Evolutionary conservation across 169 alveolate species (phyloP).

Genomic region (Hepatocystis sp.): DNA sequence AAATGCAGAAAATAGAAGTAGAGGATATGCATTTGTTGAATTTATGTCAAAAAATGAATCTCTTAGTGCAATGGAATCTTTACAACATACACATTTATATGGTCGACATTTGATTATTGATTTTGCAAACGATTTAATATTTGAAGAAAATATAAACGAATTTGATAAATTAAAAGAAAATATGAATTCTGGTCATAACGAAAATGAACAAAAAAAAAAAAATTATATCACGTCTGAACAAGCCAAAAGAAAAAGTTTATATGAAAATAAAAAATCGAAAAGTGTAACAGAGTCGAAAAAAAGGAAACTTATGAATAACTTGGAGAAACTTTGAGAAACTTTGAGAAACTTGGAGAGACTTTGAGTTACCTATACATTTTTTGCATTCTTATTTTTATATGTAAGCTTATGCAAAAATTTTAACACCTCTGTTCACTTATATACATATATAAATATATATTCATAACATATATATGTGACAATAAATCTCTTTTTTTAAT

Average conservation of each 20-base stretch:
- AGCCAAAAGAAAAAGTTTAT: slow-evolving; percentile 57
- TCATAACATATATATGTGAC: too few species aligned
- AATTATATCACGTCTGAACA: slow-evolving; percentile 64
- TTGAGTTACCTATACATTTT: too few species aligned
- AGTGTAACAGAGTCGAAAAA: slow-evolving; percentile 57
- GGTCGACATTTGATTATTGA: slow-evolving; percentile 94
- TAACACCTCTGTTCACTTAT: too few species aligned
- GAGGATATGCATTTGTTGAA: slow-evolving; percentile 96
- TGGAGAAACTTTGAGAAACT: slow-evolving; percentile 22
- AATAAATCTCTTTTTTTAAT: too few species aligned
- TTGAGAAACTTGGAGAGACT: too few species aligned
- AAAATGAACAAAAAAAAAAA: background rate
- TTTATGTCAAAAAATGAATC: slow-evolving; percentile 92
- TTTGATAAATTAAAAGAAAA: slow-evolving; percentile 69
- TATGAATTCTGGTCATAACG: too few species aligned
- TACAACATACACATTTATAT: slow-evolving; percentile 94
- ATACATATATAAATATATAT: too few species aligned
- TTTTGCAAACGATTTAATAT: slow-evolving; percentile 84
- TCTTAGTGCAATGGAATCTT: slow-evolving; percentile 89
- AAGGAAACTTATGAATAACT: slow-evolving; percentile 24
- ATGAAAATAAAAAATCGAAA: slow-evolving; percentile 22
- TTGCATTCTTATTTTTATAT: too few species aligned
- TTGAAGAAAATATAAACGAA: slow-evolving; percentile 58
- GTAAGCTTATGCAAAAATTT: too few species aligned
- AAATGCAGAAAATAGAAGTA: slow-evolving; percentile 91